These are phyloP conservation scores for Saccharomycopsis sp. DNA, from an alignment of 805 yeast species.

Conservation along the genomic window DNA sequence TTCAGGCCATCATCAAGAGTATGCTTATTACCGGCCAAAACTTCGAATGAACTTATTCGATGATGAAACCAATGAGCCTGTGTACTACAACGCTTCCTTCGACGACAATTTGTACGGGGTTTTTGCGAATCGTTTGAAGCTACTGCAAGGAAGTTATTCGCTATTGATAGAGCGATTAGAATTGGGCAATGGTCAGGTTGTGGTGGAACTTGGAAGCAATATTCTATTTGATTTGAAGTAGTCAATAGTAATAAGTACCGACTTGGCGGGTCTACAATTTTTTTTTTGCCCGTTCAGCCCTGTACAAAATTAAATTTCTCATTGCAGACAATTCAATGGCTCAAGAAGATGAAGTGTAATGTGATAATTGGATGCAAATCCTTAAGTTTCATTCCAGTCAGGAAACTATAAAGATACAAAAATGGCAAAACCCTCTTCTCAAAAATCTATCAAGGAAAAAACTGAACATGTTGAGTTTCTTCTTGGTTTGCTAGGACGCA, in stretches of 20 bases:
- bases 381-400: too few relatives aligned
- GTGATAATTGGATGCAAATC: too few relatives aligned
- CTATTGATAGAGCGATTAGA: conserved; percentile 43
- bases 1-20: conserved; percentile 1
- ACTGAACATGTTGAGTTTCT: conserved; percentile 4
- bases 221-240: too few relatives aligned
- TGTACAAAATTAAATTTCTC: too few relatives aligned
- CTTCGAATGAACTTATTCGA: conserved; percentile 38
- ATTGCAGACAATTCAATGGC: too few relatives aligned
- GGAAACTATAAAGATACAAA: too few relatives aligned
- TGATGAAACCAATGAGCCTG: conserved; percentile 25
- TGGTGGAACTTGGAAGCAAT: conserved; percentile 33
- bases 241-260: too few relatives aligned
- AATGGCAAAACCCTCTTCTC: too few relatives aligned
- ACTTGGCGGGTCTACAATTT: too few relatives aligned
- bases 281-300: too few relatives aligned
- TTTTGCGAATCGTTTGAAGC: conserved; percentile 28
- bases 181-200: conserved; percentile 33
- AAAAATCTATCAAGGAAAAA: not conserved
- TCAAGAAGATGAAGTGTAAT: too few relatives aligned
- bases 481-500: conserved; percentile 11
- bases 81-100: conserved; percentile 32
- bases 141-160: conserved; percentile 28
- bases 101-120: conserved; percentile 37
- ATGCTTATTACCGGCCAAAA: conserved; percentile 35